Evolutionary conservation across 2,329 filamentous ascomycete species (phyloP), one percentile per base, ranked within the genome.

Genomic region (Hymenoscyphus infarciens): DNA sequence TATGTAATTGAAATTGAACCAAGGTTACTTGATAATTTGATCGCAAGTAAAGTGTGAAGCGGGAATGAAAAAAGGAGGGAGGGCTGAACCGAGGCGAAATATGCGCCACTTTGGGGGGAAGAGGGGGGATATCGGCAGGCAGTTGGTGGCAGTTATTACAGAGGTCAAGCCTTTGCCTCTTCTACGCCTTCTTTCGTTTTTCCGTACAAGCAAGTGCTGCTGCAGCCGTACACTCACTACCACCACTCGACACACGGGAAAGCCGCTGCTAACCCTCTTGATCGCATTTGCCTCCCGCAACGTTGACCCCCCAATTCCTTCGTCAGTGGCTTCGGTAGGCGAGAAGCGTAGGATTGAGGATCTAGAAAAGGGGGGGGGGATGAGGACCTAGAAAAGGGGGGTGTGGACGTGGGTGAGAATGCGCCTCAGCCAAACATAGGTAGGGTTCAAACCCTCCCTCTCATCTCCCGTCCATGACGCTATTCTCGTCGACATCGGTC

Each of bases 191-290:
- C 33, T 35, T 35, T 11, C 33, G 33, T 15, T 15, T 10, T 11
- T 35, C 33, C 13, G 33, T 35, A 35, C 33, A 35, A 35, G 33
- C 33, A 35, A 35, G 33, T 35, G 33, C 33, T 35, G 33, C 33
- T 35, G 33, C 33, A 35, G 33, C 31, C 10, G 31, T 15, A 15
- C 5, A 11, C 8, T 10, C 33, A 35, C 33, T 13, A n/a, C n/a
- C 8, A 6, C 33, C 13, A 35, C 33, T 35, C 5, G 7, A 49
- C 19, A 19, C 19, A 49, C 67, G 67, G 67, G 63, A 69, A 63
- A 69, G 65, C 67, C 68, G 68, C 67, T 39, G 65, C 60, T 55
- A 10, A 25, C 25, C 25, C 22, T 55, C 52, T 57, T 64, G 61
- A 29, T 64, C 65, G 64, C 60, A 59, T 59, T 64, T 65, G 59